These are phyloP conservation scores for Lycium ferocissimum DNA, from an alignment of 257 asterid species.

Conservation along the genomic window DNA sequence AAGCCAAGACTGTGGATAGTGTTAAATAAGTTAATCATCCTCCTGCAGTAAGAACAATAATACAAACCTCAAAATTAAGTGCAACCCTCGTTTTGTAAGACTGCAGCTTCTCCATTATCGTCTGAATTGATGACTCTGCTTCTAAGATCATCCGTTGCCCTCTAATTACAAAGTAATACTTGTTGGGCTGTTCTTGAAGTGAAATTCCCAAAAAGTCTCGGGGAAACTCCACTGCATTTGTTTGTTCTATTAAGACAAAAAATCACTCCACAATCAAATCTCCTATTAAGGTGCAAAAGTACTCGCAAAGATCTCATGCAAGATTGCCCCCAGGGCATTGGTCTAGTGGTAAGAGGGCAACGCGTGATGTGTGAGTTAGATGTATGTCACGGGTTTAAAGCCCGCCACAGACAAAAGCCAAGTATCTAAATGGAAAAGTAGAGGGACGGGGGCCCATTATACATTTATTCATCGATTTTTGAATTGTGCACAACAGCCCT, in stretches of 20 bases:
- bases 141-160: conserved; percentile 87
- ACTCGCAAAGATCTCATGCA: too few relatives aligned
- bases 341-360: too few relatives aligned
- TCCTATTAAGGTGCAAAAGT: not conserved
- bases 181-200: conserved; percentile 83
- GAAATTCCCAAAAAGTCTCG: too few relatives aligned
- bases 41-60: not conserved
- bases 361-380: not conserved
- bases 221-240: too few relatives aligned
- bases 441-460: not conserved
- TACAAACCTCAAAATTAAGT: conserved; percentile 84
- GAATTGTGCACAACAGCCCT: not conserved
- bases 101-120: conserved; percentile 90
- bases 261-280: conserved; percentile 48
- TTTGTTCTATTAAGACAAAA: conserved; percentile 31
- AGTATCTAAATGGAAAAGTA: not conserved
- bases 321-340: too few relatives aligned
- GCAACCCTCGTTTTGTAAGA: conserved; percentile 87
- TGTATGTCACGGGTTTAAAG: not conserved
- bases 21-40: not conserved
- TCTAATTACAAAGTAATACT: conserved; percentile 74
- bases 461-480: not conserved
- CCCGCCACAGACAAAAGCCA: not conserved
- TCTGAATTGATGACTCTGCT: conserved; percentile 84
- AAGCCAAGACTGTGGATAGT: too few relatives aligned